Conservation (phyloP, 192 early-diverging fungal genomes). For the Obelidium mucronatum region DNA sequence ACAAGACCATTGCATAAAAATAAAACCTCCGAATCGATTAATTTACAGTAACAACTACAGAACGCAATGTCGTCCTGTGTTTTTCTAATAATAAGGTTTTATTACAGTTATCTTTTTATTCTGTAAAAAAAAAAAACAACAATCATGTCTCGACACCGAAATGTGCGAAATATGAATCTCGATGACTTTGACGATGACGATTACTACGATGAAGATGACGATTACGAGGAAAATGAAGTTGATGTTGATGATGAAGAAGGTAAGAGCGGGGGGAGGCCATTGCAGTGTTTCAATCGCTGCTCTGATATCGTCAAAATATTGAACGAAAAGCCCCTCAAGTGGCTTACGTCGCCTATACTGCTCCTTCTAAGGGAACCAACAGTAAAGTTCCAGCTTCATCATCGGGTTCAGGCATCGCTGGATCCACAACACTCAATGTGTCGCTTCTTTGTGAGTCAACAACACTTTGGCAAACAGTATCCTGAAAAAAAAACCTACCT, state of each 20-base stretch:
- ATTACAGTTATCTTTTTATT: background rate
- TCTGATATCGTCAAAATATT: too few species aligned
- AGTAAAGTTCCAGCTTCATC: too few species aligned
- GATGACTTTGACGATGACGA: constrained; percentile 48
- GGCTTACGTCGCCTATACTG: constrained; percentile 11
- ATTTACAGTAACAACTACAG: too few species aligned
- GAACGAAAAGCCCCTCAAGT: too few species aligned
- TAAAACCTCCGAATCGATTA: too few species aligned
- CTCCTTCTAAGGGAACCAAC: constrained; percentile 15
- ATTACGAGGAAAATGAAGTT: constrained; percentile 31
- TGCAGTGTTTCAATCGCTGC: too few species aligned
- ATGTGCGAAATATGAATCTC: constrained; percentile 55
- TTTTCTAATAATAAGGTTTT: too few species aligned
- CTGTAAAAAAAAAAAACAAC: background rate
- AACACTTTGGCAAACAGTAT: too few species aligned
- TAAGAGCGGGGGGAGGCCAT: background rate
- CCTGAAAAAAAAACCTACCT: background rate
- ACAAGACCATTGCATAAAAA: too few species aligned
- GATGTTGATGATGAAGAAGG: constrained; percentile 20
- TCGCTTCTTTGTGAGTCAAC: background rate
- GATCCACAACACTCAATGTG: background rate
- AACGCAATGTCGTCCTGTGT: too few species aligned
- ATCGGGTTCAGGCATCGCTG: background rate
- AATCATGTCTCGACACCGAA: constrained; percentile 57
- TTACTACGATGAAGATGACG: constrained; percentile 60